phyloP scores from a whole-genome alignment of 148 eudicot genomes.

The Vaccinium myrtillus region DNA sequence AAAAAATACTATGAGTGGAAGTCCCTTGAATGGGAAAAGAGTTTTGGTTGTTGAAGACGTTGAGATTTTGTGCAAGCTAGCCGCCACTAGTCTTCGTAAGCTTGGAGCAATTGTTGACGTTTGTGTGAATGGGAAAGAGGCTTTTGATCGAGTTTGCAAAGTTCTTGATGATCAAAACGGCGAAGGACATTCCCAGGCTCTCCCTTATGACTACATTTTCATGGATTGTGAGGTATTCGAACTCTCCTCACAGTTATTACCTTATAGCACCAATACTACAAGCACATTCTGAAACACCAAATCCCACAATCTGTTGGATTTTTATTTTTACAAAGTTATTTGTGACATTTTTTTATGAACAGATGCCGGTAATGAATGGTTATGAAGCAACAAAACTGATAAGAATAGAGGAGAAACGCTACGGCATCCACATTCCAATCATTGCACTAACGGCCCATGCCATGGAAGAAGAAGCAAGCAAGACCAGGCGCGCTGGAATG shows the following conservation, averaged over 20 bases:
- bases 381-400: slow-evolving; percentile 19
- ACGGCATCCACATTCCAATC: slow-evolving; percentile 4
- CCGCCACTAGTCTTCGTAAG: not conserved
- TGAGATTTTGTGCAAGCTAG: not conserved
- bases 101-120: slow-evolving; percentile 14
- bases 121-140: slow-evolving; percentile 17
- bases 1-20: not conserved
- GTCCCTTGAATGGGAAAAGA: slow-evolving; percentile 8
- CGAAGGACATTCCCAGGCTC: not conserved
- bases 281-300: too few species aligned
- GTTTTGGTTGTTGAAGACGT: slow-evolving; percentile 8
- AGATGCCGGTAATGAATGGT: slow-evolving; percentile 17
- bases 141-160: slow-evolving; percentile 11
- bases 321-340: not conserved
- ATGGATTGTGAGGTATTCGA: slow-evolving; percentile 16
- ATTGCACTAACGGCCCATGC: slow-evolving; percentile 13
- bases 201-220: slow-evolving; percentile 15
- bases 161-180: not conserved
- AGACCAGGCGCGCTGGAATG: slow-evolving; percentile 2
- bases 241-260: too few species aligned
- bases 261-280: not conserved
- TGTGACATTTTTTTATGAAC: not conserved
- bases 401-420: slow-evolving; percentile 11
- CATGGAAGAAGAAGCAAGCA: slow-evolving; percentile 6
- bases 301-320: not conserved